Evolutionary conservation across 495 filamentous ascomycete genomes (phyloP), one percentile per base, ranked within the genome.

Genomic region (Daldinia childiae): DNA sequence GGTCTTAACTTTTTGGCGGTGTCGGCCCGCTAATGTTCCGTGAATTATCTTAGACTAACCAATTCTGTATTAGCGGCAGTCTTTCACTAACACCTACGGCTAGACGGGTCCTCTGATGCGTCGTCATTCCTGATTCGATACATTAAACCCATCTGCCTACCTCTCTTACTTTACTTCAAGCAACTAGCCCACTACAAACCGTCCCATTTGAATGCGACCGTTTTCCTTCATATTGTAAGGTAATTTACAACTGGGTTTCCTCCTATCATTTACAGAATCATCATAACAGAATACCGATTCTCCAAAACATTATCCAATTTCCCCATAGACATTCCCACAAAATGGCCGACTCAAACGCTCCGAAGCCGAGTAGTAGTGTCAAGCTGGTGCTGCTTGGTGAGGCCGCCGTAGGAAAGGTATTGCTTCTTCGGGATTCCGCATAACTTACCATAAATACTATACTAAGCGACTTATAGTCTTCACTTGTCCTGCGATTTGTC

Each of bases 281-380:
- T 64, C n/a, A 36, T 12, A 61, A 32, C 41, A 56, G 45, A 50
- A 26, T n/a, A 38, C 21, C 7, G 21, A 15, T 32, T 0, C 7
- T 39, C n/a, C 30, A 58, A 45, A 38, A 36, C 51, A 58, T 17
- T 34, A 2, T 62, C 58, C 29, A 48, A 50, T 66, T 66, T 68
- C 24, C 39, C 5, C 41, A 50, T 30, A 26, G 34, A 30, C 26
- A 65, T 41, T 55, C 36, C 39, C 39, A 59, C 63, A 36, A 78
- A 30, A 87, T 87, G 85, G 82, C 84, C 64, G 84, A 86, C 64
- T 80, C 82, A 66, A 87, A 90, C 76, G 86, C 88, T 76, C 91
- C 94, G 61, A 98, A 97, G 85, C 95, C 95, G 55, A 98, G 94
- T 85, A 97, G 93, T 87, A 98, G 95, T 80, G 95, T 99, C 77